A percentile compares a stretch with the other conserved stretches of the same genome.
phyloP scores from a whole-genome alignment of 1,284 basidiomycete genomes.

The Ustilago shanxiensis region DNA sequence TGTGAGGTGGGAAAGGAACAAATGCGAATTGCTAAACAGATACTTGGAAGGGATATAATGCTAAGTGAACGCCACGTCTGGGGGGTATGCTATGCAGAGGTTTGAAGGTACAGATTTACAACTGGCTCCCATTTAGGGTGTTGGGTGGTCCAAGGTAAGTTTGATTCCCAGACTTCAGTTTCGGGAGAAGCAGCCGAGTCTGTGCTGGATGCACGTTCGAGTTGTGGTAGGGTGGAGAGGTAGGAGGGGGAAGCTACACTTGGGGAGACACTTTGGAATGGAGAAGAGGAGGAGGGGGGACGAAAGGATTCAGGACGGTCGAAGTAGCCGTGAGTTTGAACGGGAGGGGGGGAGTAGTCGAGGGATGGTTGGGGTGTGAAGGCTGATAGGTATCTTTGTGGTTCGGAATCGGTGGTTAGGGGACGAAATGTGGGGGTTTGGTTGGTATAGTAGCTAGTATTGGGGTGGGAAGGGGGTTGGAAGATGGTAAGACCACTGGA shows the following conservation, averaged over 20 bases:
- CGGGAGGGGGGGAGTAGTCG: no score
- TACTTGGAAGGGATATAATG: no score
- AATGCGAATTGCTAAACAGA: no score
- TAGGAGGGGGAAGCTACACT: neutral
- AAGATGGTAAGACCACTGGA: neutral
- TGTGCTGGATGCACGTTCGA: neutral
- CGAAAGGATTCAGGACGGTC: no score
- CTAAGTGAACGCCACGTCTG: no score
- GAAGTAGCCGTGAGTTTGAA: no score
- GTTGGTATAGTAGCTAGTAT: neutral
- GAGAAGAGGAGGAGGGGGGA: no score
- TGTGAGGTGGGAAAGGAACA: no score
- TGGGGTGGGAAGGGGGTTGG: neutral
- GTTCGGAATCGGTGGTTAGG: neutral
- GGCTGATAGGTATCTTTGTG: neutral
- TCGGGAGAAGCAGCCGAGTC: neutral
- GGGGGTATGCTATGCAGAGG: no score
- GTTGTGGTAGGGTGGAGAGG: neutral
- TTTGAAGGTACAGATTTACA: neutral
- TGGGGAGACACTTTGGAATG: neutral
- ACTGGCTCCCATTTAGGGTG: neutral
- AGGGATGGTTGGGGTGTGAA: slow-evolving; percentile 2
- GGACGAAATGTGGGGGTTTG: neutral
- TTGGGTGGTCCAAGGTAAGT: no score
- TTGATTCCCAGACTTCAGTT: no score